Base-by-base conservation (phyloP, 2,329 filamentous ascomycete species). In the Reticulascus tulasneorum region DNA sequence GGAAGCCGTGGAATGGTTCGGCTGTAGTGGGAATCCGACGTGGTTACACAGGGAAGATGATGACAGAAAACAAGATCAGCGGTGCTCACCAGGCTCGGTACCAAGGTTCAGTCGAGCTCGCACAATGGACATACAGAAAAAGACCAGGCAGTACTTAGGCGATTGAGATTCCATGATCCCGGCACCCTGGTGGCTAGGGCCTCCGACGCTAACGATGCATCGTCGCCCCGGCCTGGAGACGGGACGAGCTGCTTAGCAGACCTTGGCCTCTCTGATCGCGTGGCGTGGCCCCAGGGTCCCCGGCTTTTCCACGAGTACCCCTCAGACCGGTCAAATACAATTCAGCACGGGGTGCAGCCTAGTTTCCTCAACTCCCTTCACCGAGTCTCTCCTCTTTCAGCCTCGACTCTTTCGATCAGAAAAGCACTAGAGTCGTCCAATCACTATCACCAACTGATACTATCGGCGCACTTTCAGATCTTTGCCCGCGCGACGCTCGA, bases 261-360 rank as follows among this genome's bases (percentile, higher is more conserved):
- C n/a, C 43, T 38, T 31, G 41, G 38, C 38, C 40, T 38, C 41
- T 45, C 36, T 29, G 40, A 37, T 46, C 43, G 43, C 43, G 43
- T 46, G 43, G 43, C 43, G 40, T 44, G 40, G 31, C 39, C 37
- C 40, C 36, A 36, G 35, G 17, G 38, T 47, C 47, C 55, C 53
- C 50, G 53, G 51, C 46, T 45, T 44, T 42, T 42, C 47, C 49
- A 49, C 50, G 44, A 48, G 53, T 61, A 62, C 59, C 60, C 60
- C 60, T 63, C 59, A 61, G 56, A 62, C 57, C 57, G 59, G 55
- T 56, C 45, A 58, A 54, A 62, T 60, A 62, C 58, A 61, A 56
- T 59, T 57, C 58, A 63, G 58, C 55, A 62, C 58, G 54, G 49
- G 52, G 52, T 42, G 38, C 41, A 46, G 40, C 42, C 52, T 50